Evolutionary conservation across 2,329 filamentous ascomycete genomes (phyloP).

Genomic region (Penicillium crustosum): DNA sequence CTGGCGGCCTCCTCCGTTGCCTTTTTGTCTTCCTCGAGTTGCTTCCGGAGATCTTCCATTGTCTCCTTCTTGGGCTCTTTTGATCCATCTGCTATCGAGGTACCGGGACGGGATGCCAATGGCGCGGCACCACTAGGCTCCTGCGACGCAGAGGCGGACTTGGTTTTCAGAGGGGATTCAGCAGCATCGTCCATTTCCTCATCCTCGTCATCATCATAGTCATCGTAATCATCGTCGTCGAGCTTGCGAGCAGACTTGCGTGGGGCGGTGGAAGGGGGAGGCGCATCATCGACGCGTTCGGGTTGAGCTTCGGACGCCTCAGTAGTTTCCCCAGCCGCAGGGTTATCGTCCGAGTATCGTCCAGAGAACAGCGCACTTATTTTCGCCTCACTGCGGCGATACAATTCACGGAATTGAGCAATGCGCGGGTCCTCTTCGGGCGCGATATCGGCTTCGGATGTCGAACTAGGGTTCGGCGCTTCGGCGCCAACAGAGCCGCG

Average conservation of each 20-base stretch:
- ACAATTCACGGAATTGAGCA: slow-evolving; percentile 73
- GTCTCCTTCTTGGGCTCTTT: slow-evolving; percentile 61
- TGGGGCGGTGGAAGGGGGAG: slow-evolving; percentile 43
- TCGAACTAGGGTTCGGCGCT: slow-evolving; percentile 49
- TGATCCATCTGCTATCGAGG: slow-evolving; percentile 61
- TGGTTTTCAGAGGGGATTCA: slow-evolving; percentile 54
- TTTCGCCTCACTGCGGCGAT: slow-evolving; percentile 72
- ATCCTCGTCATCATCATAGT: slow-evolving; percentile 63
- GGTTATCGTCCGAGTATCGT: slow-evolving; percentile 33
- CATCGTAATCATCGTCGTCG: slow-evolving; percentile 75
- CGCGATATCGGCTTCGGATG: slow-evolving; percentile 54
- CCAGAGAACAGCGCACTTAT: slow-evolving; percentile 72
- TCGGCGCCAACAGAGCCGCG: slow-evolving; percentile 47
- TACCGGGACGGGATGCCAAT: slow-evolving; percentile 67
- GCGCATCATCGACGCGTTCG: slow-evolving; percentile 52
- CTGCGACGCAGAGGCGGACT: slow-evolving; percentile 53
- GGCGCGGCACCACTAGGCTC: slow-evolving; percentile 63
- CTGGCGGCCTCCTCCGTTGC: slow-evolving; percentile 87
- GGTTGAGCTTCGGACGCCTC: slow-evolving; percentile 29
- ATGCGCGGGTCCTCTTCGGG: slow-evolving; percentile 69
- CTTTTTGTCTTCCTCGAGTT: slow-evolving; percentile 86
- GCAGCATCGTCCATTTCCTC: slow-evolving; percentile 53
- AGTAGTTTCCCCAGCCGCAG: slow-evolving; percentile 50
- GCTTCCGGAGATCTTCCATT: slow-evolving; percentile 86
- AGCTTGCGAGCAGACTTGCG: slow-evolving; percentile 68